Evolutionary conservation across 192 early-diverging fungal species (phyloP).

Genomic region (Linnemannia exigua): DNA sequence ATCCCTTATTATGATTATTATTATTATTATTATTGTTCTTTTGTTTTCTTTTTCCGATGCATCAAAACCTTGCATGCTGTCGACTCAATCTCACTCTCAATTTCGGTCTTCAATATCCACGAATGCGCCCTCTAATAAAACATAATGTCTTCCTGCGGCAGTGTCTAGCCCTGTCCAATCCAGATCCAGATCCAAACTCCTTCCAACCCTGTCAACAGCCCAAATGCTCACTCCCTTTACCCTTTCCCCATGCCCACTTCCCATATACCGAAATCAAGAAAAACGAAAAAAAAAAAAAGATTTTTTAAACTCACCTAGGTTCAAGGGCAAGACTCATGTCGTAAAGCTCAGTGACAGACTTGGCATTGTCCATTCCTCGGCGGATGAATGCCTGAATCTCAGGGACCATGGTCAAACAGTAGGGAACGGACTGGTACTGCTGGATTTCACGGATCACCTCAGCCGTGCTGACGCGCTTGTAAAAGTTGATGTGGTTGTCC

Average conservation of each 20-base stretch:
- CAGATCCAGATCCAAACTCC: not conserved
- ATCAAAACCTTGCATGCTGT: constrained; percentile 1
- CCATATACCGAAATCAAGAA: not conserved
- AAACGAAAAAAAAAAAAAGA: not conserved
- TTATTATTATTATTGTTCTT: too few relatives aligned
- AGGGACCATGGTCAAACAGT: constrained; percentile 81
- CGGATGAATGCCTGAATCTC: constrained; percentile 90
- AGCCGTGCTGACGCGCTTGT: constrained; percentile 90
- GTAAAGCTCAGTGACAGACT: constrained; percentile 83
- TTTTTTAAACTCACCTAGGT: constrained; percentile 73
- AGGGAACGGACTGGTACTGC: constrained; percentile 92
- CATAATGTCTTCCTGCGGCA: not conserved
- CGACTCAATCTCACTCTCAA: not conserved
- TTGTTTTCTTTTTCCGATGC: not conserved
- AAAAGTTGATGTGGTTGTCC: constrained; percentile 91
- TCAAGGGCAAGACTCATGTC: constrained; percentile 84
- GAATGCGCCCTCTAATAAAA: not conserved
- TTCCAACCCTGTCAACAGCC: not conserved
- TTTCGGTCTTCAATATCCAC: not conserved
- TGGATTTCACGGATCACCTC: constrained; percentile 94
- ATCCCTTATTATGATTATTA: not conserved
- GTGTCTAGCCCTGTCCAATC: not conserved
- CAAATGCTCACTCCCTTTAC: not conserved
- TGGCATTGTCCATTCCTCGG: constrained; percentile 74
- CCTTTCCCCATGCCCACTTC: not conserved